A percentile compares a stretch with the other conserved stretches of the same genome.
phyloP scores from a whole-genome alignment of 257 asterid species.

The Perilla frutescens region DNA sequence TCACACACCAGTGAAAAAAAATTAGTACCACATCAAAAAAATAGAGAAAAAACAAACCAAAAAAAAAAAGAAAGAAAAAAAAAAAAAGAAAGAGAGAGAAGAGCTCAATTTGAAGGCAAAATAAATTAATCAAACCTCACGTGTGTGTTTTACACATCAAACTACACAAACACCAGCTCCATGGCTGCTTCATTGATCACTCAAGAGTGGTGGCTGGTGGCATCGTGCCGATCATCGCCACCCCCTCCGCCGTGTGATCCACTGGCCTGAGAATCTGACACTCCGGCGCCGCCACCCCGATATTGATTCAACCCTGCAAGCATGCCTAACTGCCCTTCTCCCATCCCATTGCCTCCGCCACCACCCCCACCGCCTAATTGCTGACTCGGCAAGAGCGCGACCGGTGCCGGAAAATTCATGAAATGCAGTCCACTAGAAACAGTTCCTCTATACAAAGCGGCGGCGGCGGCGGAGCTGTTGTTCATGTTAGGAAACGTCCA shows the following conservation, averaged over 20 bases:
- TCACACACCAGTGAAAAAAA: slow-evolving; percentile 52
- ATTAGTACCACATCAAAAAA: slow-evolving; percentile 37
- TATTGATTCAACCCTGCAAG: slow-evolving; percentile 65
- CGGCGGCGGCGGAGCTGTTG: slow-evolving; percentile 52
- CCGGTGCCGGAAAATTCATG: slow-evolving; percentile 84
- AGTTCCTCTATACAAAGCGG: slow-evolving; percentile 78
- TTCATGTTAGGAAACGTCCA: slow-evolving; percentile 82
- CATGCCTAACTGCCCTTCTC: slow-evolving; percentile 74
- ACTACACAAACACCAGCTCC: slow-evolving; percentile 44
- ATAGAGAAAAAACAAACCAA: too few relatives aligned
- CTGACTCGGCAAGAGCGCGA: slow-evolving; percentile 76
- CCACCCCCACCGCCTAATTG: slow-evolving; percentile 53
- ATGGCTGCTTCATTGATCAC: slow-evolving; percentile 15
- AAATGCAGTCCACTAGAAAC: slow-evolving; percentile 85
- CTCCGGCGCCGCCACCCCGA: slow-evolving; percentile 59
- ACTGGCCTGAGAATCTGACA: slow-evolving; percentile 72
- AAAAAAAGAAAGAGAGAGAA: slow-evolving; percentile 16
- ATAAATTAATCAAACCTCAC: slow-evolving; percentile 56
- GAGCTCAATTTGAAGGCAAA: slow-evolving; percentile 39
- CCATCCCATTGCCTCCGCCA: slow-evolving; percentile 43
- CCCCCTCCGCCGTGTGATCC: slow-evolving; percentile 78
- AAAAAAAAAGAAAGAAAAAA: background rate
- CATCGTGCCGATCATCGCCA: slow-evolving; percentile 73
- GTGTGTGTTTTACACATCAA: slow-evolving; percentile 48
- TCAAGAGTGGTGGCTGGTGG: slow-evolving; percentile 77